Evolutionary conservation across 2,329 filamentous ascomycete genomes (phyloP), one percentile per base, ranked within the genome.

Genomic region (Cercospora sp.): DNA sequence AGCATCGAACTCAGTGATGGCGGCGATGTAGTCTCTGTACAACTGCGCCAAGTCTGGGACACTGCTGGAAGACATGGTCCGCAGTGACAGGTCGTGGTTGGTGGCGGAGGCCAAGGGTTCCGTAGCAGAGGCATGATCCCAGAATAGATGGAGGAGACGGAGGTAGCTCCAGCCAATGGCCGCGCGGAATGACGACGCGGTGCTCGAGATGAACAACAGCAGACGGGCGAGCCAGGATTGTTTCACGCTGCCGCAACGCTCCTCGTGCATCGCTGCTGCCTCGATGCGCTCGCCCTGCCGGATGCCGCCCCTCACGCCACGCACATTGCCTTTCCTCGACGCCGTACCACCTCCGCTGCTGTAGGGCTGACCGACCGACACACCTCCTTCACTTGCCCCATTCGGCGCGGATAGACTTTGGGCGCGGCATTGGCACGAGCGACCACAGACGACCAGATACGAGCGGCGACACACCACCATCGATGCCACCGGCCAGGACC

Each of bases 401-500:
- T 59, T 59, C 55, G 55, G 55, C 55, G 55, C 55, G 55, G 28
- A 37, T 59, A 59, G 55, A 32, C 55, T 59, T 59, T 59, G 55
- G 55, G 55, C 32, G 55, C 55, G 32, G 55, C 55, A 32, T 58
- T 34, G 55, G 55, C 32, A 58, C 28, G 12, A 28, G n/a, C 28
- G n/a, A 32, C 55, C 18, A 37, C n/a, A 34, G 18, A 34, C 55
- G 55, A 59, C 18, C 55, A 12, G 12, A 53, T 53, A 34, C 55
- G 55, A 13, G 55, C 28, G 16, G 28, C 32, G 26, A 34, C 26
- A 21, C 30, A 59, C 55, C 28, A 37, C 55, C 34, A 66, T 60
- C 67, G 61, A 66, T 66, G 67, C 63, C 66, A 63, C 74, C 76
- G 70, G 73, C 69, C 68, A 73, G 77, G 72, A 75, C 77, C 70